Base-by-base conservation (phyloP, 768 basidiomycete species). In the Auriscalpium vulgare region DNA sequence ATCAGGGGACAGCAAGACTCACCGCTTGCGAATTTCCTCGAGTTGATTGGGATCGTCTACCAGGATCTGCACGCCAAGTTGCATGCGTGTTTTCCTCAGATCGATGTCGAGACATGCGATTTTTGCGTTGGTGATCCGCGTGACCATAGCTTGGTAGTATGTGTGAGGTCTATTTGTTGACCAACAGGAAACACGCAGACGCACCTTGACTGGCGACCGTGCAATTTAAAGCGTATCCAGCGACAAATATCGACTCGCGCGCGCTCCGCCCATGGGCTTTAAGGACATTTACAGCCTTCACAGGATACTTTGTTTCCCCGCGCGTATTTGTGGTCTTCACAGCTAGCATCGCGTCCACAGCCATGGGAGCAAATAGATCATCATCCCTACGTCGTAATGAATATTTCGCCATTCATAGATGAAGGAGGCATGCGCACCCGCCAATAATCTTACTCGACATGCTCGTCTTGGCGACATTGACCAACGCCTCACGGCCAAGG, bases 391-490 rank as follows among this genome's bases (percentile, higher is more conserved):
- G 13, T 19, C 47, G 50, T 48, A 16, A 35, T 44, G 40, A 62
- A 37, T 63, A 55, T 34, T 40, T 37, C 10, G 38, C 23, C 23
- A 16, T 11, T 48, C 4, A 29, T 38, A 51, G 50, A 57, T n/a
- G 9, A 36, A n/a, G n/a, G 29, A 29, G 29, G 29, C 4, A 13
- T 8, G 80, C 91, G 71, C 72, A 97, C 97, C 83, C 88, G 69
- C 91, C 89, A 63, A 99, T 93, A 71, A 99, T 92, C 75, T 99
- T 99, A 70, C 95, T 97, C 63, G 92, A 85, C 97, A 99, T 98
- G 61, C 87, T 91, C 34, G 97, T 99, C 78, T 95, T 98, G 47
- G 97, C 97, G 29, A 91, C 88, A 73, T 97, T 99, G 70, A 98
- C 76, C 68, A 99, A 72, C 29, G 92, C 91, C 36, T 97, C 95